Evolutionary conservation across 345 rosid genomes (phyloP), one percentile per base, ranked within the genome.

Genomic region (Eucalyptus leucophloia): DNA sequence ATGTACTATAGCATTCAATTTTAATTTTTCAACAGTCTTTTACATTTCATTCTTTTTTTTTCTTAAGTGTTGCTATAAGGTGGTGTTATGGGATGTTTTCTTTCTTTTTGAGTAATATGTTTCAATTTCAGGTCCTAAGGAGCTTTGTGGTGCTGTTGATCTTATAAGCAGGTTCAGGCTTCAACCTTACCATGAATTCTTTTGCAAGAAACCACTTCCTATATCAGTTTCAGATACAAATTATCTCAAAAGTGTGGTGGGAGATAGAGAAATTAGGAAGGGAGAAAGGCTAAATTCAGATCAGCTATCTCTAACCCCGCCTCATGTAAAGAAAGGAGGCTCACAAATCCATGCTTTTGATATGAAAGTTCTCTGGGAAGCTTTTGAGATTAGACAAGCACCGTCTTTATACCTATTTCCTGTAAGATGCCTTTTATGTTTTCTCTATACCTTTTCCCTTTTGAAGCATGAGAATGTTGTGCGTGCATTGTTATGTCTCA

Each of bases 201-300:
- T 91, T 86, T 92, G 92, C 91, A 92, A 92, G 88, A 82, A 86
- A 58, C 82, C 93, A 88, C 91, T 90, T 80, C 92, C 92, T 82
- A 17, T 86, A 50, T 90, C 93, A 77, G 87, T 91, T 88, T 86
- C 92, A 40, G 93, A 91, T 58, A 87, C 92, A 18, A 92, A 88
- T 89, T 92, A 91, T 89, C 93, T 92, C 87, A 89, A 89, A 82
- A 89, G 89, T 91, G 92, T 91, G 56, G 93, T 90, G 87, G 93
- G 93, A 83, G 92, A 91, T 80, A 88, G 89, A 12, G 92, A 92
- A 90, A 92, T 92, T n/a, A 92, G 93, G 81, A 92, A 92, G 88
- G 92, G 83, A 69, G 93, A 92, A 89, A 92, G 92, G 89, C 91
- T 91, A 92, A 90, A 90, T 56, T 88, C 87, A 88, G 93, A 92